Conservation (phyloP, 2,329 filamentous ascomycete genomes). For the Bipolaris victoriae region DNA sequence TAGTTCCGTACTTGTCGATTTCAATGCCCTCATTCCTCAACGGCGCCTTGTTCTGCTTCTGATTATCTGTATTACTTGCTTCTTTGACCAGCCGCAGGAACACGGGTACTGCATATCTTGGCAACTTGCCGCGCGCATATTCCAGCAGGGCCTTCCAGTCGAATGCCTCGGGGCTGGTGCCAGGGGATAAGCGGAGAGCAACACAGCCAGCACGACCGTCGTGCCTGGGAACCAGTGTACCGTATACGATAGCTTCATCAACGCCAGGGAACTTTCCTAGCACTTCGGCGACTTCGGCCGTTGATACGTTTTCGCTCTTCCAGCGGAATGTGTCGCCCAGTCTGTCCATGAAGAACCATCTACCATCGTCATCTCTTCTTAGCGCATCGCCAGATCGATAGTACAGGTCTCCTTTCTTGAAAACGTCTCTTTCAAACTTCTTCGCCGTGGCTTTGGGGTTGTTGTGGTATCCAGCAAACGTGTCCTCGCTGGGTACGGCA, state of each 20-base stretch:
- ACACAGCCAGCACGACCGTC: conserved; percentile 61
- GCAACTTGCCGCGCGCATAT: conserved; percentile 53
- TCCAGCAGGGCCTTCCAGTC: conserved; percentile 35
- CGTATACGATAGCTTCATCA: conserved; percentile 55
- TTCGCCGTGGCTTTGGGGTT: conserved; percentile 69
- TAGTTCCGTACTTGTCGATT: conserved; percentile 49
- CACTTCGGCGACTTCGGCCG: conserved; percentile 54
- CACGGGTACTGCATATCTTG: conserved; percentile 74
- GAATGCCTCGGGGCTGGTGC: conserved; percentile 28
- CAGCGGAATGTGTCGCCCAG: conserved; percentile 57
- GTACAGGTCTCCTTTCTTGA: conserved; percentile 53
- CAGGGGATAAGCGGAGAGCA: conserved; percentile 61
- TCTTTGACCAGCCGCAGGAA: conserved; percentile 68
- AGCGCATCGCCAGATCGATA: conserved; percentile 56
- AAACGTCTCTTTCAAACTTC: conserved; percentile 54
- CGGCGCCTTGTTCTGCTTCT: conserved; percentile 78
- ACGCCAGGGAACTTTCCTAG: conserved; percentile 51
- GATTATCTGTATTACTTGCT: conserved; percentile 70
- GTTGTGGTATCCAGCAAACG: conserved; percentile 69
- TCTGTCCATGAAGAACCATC: conserved; percentile 56
- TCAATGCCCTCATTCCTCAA: conserved; percentile 71
- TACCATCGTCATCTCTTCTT: conserved; percentile 49
- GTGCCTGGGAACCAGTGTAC: conserved; percentile 52
- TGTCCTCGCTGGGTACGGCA: conserved; percentile 54
- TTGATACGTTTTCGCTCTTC: conserved; percentile 57